A percentile compares a stretch with the other conserved stretches of the same genome.
Evolutionary conservation across 2,329 filamentous ascomycete genomes (phyloP).

Genomic region (Fusarium succisae): DNA sequence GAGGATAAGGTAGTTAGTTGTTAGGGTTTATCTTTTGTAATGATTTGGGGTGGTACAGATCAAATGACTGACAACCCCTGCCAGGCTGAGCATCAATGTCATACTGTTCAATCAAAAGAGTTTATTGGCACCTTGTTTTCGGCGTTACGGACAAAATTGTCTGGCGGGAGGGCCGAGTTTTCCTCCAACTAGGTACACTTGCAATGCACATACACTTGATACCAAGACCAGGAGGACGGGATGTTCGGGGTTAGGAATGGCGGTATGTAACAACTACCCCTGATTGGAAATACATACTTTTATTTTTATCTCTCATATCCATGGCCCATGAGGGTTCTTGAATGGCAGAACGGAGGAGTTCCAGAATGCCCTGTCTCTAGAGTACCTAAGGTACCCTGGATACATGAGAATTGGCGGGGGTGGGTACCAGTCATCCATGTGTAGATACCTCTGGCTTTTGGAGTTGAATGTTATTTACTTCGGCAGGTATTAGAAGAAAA

Average conservation of each 20-base stretch:
- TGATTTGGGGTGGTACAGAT: conserved; percentile 9
- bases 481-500: neutral
- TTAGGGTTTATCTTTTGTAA: neutral
- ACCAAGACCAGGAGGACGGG: neutral
- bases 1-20: neutral
- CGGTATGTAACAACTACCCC: conserved; percentile 15
- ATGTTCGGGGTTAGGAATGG: neutral
- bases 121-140: neutral
- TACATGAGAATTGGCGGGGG: conserved; percentile 26
- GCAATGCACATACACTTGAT: neutral
- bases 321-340: neutral
- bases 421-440: conserved; percentile 7
- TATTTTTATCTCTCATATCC: conserved; percentile 4
- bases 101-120: neutral
- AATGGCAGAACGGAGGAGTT: neutral
- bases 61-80: conserved; percentile 28
- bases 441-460: neutral
- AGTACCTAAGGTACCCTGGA: neutral
- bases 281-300: neutral
- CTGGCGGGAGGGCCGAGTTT: neutral
- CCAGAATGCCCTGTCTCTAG: neutral
- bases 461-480: neutral
- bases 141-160: neutral
- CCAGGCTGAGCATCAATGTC: conserved; percentile 7
- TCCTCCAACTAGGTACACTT: neutral